Base-by-base conservation (phyloP, 345 rosid genomes). In the Erysimum cheiranthoides region DNA sequence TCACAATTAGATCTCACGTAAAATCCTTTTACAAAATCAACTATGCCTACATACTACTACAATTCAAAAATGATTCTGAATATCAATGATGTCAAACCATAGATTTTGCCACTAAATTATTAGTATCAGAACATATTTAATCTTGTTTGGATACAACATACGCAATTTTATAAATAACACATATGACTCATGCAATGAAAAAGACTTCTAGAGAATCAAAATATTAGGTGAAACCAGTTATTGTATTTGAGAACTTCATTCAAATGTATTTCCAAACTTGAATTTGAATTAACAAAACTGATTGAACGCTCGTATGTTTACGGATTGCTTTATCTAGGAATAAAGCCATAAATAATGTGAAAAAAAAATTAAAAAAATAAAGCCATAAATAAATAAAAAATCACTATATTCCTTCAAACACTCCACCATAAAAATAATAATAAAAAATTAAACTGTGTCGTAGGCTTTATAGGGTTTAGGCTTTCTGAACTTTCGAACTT, bases 391-490 rank as follows among this genome's bases (percentile, higher is more conserved):
- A 36, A 2, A n/a, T 8, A 8, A 38, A 31, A 30, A 14, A 21
- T 36, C 35, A 35, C 16, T 39, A 56, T 73, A 54, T 75, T 75
- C 74, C 74, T 61, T 34, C 16, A 42, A 60, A 52, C 36, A 53
- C 63, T 60, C 73, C 62, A 50, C 69, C 39, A 52, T 40, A 3
- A 30, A 9, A 31, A 71, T 1, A 59, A 25, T 61, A 70, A 34
- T 65, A 71, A 38, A 56, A 36, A 56, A 70, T 39, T 77, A 5
- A 10, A 30, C 59, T 32, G 16, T 3, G 32, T 6, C 12, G 51
- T 65, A 71, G 61, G 68, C 80, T 77, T 76, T 61, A 61, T 76
- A 76, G 79, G 79, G 79, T 61, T 61, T 68, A 68, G 64, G 58
- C 70, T 77, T 77, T 70, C 36, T 70, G 4, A 53, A 53, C 51